Evolutionary conservation across 176 grass and related monocot genomes (phyloP), one percentile per base, ranked within the genome.

Genomic region (Aegilops longissima): DNA sequence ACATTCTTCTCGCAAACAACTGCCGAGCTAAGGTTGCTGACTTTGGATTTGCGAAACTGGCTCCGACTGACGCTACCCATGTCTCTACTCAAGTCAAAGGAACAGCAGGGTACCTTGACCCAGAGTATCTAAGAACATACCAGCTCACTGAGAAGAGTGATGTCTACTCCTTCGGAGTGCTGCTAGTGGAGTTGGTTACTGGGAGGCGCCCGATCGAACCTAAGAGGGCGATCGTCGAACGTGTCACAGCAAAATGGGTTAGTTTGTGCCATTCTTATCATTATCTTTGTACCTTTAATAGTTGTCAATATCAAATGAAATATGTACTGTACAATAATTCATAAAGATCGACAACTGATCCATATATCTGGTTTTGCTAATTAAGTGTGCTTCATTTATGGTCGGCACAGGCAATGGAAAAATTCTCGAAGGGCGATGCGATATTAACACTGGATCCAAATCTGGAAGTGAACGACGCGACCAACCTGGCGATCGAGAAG

Each of bases 81-180:
- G 73, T 95, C n/a, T 90, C 90, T 40, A 95, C 93, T 64, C 93
- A 95, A 88, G 93, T 95, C 3, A 95, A 92, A 95, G 93, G 93
- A 68, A 95, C 93, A 59, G 93, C 87, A 31, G 93, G 93, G 6
- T 95, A 95, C 71, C 90, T 95, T 8, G 93, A 95, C 80, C 93
- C 93, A 30, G 90, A 95, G 56, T 95, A 95, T 83, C 85, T 95
- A 5, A 83, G 82, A 84, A 95, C 93, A 25, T 92, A 92, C 85
- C 93, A 95, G 77, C 90, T 95, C 72, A 95, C 80, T 38, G 82
- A 86, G 36, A 95, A 95, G 49, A 95, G 93, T 71, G 93, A 95
- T 52, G 90, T 95, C 62, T 95, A 92, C 40, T 95, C 93, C 52
- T 95, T 92, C 70, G 93, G 93, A 47, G 93, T 95, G 14, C 12